Base-by-base conservation (phyloP, 345 rosid species). In the Euphorbia pulcherrima region DNA sequence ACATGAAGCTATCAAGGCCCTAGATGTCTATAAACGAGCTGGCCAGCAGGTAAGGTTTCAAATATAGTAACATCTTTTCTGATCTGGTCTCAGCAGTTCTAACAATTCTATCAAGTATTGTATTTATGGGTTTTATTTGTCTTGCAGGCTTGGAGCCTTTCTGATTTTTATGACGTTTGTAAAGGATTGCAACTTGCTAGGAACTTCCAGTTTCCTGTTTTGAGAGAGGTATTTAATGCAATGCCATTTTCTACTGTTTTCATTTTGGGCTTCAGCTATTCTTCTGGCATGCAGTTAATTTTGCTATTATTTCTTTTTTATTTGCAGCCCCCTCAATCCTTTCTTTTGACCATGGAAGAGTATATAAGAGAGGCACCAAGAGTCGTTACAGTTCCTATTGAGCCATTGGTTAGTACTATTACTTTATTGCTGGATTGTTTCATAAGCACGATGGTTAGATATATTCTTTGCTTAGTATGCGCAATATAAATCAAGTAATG, bases 121-220 rank as follows among this genome's bases (percentile, higher is more conserved):
- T 73, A 58, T 33, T 72, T 44, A 73, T 58, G 47, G 27, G 33
- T 33, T 7, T 59, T 53, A 28, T 39, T 77, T 64, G 46, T 74
- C 60, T 58, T 73, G 68, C 96, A 95, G 99, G 97, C 99, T 65
- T 88, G 79, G 41, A 79, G 79, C 77, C 97, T 95, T 62, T 92
- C 97, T 75, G 90, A 87, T 77, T 95, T 95, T 73, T 95, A 92
- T 78, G 97, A 92, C 75, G 75, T 87, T 60, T 95, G 99, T 81
- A 88, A 86, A 87, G 94, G 98, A 51, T 82, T 95, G 86, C 97
- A 95, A 81, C 96, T 92, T 77, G 97, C 98, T 18, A 88, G 99
- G 80, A 95, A 95, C 77, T 92, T 95, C 72, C 98, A 95, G 64
- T 95, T 92, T 84, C 99, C 99, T 50, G 81, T 80, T 73, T 75